Evolutionary conservation across 2,329 filamentous ascomycete species (phyloP), one percentile per base, ranked within the genome.

Genomic region (Venturia asperata): DNA sequence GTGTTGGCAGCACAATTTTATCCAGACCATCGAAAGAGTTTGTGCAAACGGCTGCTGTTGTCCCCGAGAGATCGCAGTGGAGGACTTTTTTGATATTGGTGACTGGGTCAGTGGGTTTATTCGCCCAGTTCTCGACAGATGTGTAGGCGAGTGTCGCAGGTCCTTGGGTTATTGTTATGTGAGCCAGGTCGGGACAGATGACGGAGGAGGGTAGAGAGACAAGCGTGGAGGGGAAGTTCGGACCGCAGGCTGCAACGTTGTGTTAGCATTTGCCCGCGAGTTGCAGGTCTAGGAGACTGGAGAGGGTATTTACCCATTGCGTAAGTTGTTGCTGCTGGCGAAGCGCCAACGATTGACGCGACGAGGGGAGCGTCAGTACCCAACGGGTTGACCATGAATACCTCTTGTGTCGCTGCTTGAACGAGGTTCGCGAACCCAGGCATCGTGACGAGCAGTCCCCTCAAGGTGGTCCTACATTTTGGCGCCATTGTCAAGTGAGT

Each of bases 1-100:
- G 52, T 15, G 60, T 45, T 27, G 60, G 39, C 10, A 45, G 27
- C 13, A 61, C 37, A n/a, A 61, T 43, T 15, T 61, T 27, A 17
- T 61, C 42, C 19, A 45, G 21, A 11, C 60, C 60, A 19, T 61
- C 39, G 17, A 42, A 43, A 1, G 39, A 42, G 60, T 42, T 45
- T 61, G 60, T 61, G 42, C 60, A 61, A 11, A 45, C 43, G 11
- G 60, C 60, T 42, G 60, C 39, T 45, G 60, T 61, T 42, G 60
- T 42, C 9, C 39, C 60, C 3, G 17, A 21, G 17, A 61, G 60
- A 11, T 42, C 13, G 42, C 60, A 61, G 39, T 45, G n/a, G 11
- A 61, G 21, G 13, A n/a, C 60, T 17, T 41, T 30, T n/a, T 3
- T 61, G 60, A 61, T 39, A 6, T 27, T 61, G 30, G n/a, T 61